Evolutionary conservation across 2,329 filamentous ascomycete genomes (phyloP).

Genomic region (Pseudogymnoascus sp.): DNA sequence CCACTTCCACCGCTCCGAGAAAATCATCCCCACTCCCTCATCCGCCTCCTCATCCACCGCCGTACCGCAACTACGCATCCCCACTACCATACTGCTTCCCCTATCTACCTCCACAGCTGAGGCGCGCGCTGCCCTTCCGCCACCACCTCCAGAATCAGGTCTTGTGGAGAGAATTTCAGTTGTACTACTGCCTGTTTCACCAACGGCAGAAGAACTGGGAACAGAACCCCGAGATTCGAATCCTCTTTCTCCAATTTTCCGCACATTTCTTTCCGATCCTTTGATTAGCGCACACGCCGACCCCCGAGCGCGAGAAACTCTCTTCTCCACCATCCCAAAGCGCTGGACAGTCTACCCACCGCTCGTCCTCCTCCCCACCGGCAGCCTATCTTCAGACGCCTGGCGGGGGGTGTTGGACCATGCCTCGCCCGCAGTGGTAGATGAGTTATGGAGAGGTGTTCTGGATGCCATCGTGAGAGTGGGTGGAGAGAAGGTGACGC

Average conservation of each 20-base stretch:
- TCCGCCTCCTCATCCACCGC: neutral
- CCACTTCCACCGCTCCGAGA: neutral
- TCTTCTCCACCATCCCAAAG: conserved; percentile 34
- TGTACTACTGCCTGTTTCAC: neutral
- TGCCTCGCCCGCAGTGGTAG: conserved; percentile 21
- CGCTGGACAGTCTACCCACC: conserved; percentile 55
- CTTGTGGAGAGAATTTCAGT: neutral
- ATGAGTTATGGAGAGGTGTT: conserved; percentile 43
- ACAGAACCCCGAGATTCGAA: neutral
- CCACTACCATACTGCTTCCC: neutral
- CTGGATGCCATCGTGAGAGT: conserved; percentile 38
- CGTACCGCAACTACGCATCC: neutral
- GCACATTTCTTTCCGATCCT: neutral
- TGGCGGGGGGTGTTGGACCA: conserved; percentile 34
- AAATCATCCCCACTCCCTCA: neutral
- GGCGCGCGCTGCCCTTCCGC: neutral
- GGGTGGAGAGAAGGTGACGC: conserved; percentile 41
- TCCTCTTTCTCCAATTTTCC: neutral
- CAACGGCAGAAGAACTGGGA: neutral
- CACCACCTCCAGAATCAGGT: neutral
- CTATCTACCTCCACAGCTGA: neutral
- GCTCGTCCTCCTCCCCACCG: conserved; percentile 52
- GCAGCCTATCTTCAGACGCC: conserved; percentile 41
- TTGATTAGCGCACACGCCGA: neutral
- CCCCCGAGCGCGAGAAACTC: neutral